phyloP scores from a whole-genome alignment of 2,329 filamentous ascomycete genomes.

The Periglandula ipomoeae region DNA sequence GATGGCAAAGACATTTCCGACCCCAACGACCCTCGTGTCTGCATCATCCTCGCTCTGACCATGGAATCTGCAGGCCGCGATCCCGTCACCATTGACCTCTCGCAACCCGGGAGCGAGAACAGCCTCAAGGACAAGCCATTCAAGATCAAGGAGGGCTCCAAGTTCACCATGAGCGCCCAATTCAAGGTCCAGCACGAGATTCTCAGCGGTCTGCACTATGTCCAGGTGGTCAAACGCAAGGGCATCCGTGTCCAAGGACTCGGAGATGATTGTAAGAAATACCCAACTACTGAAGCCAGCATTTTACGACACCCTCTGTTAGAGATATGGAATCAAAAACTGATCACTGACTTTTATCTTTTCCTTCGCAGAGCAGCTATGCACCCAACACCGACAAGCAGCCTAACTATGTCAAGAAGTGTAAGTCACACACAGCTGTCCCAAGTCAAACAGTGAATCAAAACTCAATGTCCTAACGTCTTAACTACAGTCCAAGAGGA shows the following conservation, averaged over 20 bases:
- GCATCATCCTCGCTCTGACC: conserved; percentile 85
- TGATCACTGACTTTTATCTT: background rate
- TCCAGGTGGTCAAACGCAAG: conserved; percentile 88
- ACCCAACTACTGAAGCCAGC: background rate
- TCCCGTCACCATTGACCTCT: conserved; percentile 85
- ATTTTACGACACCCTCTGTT: background rate
- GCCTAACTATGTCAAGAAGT: conserved; percentile 80
- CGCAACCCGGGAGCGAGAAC: conserved; percentile 60
- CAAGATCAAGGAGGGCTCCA: conserved; percentile 91
- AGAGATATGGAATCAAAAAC: background rate
- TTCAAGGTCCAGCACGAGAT: conserved; percentile 98
- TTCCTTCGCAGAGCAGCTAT: conserved; percentile 59
- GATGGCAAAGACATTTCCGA: conserved; percentile 64
- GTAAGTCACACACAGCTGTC: conserved; percentile 45
- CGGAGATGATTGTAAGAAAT: conserved; percentile 83
- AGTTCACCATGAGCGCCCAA: conserved; percentile 86
- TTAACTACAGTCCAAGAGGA: conserved; percentile 66
- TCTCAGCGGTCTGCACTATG: conserved; percentile 87
- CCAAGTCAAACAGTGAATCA: background rate
- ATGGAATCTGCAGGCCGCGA: conserved; percentile 75
- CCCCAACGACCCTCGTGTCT: conserved; percentile 75
- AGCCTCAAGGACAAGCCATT: conserved; percentile 87
- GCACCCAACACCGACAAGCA: conserved; percentile 86
- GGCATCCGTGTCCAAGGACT: conserved; percentile 85
- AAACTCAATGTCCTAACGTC: background rate